Percentiles rank a stretch among this genome's conserved stretches.
Evolutionary conservation across 306 rosid genomes (phyloP).

Genomic region (Cicer judaicum): DNA sequence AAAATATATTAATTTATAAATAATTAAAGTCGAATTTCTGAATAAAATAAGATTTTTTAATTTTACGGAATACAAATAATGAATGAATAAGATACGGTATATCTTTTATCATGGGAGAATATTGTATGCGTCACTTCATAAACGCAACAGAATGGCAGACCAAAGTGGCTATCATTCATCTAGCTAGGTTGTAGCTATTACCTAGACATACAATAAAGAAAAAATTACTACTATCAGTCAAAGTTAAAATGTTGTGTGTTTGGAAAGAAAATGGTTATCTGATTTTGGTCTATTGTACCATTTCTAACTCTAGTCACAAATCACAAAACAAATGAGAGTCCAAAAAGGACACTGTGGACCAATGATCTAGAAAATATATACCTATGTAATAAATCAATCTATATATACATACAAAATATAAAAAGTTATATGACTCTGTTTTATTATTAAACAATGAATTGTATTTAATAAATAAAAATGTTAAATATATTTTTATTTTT

Average conservation of each 20-base stretch:
- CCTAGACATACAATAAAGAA: conserved; percentile 37
- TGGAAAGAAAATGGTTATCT: conserved; percentile 32
- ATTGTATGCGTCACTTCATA: conserved; percentile 43
- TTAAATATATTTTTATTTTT: no score
- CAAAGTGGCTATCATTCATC: conserved; percentile 32
- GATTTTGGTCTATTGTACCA: conserved; percentile 12
- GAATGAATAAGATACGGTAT: conserved; percentile 11
- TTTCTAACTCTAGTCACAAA: not conserved
- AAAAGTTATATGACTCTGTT: no score
- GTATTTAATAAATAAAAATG: no score
- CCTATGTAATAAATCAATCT: no score
- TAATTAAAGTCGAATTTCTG: no score
- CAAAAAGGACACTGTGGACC: not conserved
- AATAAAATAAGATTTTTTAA: no score
- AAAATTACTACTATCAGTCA: conserved; percentile 32
- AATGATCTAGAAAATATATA: no score
- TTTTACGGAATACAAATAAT: not conserved
- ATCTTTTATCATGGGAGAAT: conserved; percentile 1
- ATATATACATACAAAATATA: no score
- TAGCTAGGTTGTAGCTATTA: conserved; percentile 31
- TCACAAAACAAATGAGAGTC: conserved; percentile 4
- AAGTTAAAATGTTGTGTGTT: conserved; percentile 32
- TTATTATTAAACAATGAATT: no score
- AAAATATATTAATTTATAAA: no score
- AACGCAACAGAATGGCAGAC: conserved; percentile 43